Evolutionary conservation across 2,329 filamentous ascomycete genomes (phyloP).

Genomic region (Diaporthe nobilis): DNA sequence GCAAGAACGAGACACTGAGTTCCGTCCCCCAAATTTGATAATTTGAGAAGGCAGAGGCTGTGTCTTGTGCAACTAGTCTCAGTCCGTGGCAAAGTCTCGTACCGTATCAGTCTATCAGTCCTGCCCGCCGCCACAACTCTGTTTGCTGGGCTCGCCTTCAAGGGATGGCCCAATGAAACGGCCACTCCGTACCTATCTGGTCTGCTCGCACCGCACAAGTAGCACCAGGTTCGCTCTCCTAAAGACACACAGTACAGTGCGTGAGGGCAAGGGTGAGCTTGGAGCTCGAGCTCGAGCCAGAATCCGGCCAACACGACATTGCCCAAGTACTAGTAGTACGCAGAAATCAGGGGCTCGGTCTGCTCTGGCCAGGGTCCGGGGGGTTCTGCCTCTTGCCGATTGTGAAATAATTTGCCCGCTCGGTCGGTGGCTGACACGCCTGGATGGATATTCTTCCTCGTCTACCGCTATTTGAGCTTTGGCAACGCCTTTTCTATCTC

Average conservation of each 20-base stretch:
- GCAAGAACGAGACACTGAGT: neutral
- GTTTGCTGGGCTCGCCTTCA: constrained; percentile 1
- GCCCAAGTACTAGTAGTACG: constrained; percentile 27
- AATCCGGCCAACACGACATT: constrained; percentile 31
- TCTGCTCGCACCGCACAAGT: neutral
- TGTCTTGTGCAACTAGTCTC: constrained; percentile 14
- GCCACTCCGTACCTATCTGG: constrained; percentile 8
- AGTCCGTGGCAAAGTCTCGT: constrained; percentile 8
- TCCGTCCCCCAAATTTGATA: constrained; percentile 6
- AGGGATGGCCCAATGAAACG: constrained; percentile 23
- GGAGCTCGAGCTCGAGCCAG: constrained; percentile 28
- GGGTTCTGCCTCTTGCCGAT: constrained; percentile 4
- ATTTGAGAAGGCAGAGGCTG: constrained; percentile 17
- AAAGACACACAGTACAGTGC: constrained; percentile 4
- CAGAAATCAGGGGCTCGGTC: constrained; percentile 32
- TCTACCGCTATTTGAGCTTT: constrained; percentile 5
- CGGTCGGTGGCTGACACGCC: constrained; percentile 15
- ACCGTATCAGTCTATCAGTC: constrained; percentile 16
- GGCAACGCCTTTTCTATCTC: neutral
- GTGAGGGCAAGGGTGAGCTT: constrained; percentile 8
- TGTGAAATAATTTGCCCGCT: constrained; percentile 31
- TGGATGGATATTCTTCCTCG: constrained; percentile 1
- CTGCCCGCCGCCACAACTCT: constrained; percentile 28
- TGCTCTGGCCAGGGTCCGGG: constrained; percentile 27
- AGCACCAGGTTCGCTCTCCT: neutral